Percentiles rank a stretch among this genome's conserved stretches.
Evolutionary conservation across 2,329 filamentous ascomycete species (phyloP).

Genomic region (Cadophora luteo-olivacea): DNA sequence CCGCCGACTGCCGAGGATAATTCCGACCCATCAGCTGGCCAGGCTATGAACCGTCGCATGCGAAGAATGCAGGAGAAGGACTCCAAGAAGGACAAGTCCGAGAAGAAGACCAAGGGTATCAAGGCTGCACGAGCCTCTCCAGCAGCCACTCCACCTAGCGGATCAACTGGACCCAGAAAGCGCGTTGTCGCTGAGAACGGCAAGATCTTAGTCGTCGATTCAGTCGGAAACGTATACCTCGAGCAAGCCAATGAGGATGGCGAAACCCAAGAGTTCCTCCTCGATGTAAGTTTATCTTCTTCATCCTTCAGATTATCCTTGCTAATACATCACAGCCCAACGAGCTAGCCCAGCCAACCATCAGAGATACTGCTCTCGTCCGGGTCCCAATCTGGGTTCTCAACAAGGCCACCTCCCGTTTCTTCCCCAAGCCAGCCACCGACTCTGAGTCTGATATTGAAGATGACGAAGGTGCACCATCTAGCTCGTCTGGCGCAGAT

Average conservation of each 20-base stretch:
- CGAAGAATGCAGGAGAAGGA: constrained; percentile 89
- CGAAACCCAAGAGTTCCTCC: constrained; percentile 78
- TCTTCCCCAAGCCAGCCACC: constrained; percentile 49
- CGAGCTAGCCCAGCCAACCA: constrained; percentile 77
- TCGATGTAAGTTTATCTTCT: constrained; percentile 73
- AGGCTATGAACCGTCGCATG: constrained; percentile 80
- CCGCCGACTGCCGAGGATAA: constrained; percentile 54
- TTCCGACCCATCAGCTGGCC: constrained; percentile 52
- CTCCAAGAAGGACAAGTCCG: constrained; percentile 71
- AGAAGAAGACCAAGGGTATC: constrained; percentile 57
- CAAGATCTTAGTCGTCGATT: constrained; percentile 92
- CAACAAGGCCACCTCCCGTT: constrained; percentile 58
- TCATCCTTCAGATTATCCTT: constrained; percentile 34
- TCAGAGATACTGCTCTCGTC: constrained; percentile 83
- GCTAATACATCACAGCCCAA: constrained; percentile 62
- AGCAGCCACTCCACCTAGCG: constrained; percentile 50
- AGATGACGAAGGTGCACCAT: constrained; percentile 54
- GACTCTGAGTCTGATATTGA: constrained; percentile 48
- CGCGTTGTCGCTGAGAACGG: constrained; percentile 92
- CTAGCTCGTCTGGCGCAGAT: constrained; percentile 62
- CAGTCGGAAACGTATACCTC: constrained; percentile 90
- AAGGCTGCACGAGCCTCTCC: constrained; percentile 54
- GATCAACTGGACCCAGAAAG: constrained; percentile 80
- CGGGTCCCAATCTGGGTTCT: constrained; percentile 80
- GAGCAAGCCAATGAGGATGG: constrained; percentile 92